Base-by-base conservation (phyloP, 129 eudicot species). In the Logfia minima region DNA sequence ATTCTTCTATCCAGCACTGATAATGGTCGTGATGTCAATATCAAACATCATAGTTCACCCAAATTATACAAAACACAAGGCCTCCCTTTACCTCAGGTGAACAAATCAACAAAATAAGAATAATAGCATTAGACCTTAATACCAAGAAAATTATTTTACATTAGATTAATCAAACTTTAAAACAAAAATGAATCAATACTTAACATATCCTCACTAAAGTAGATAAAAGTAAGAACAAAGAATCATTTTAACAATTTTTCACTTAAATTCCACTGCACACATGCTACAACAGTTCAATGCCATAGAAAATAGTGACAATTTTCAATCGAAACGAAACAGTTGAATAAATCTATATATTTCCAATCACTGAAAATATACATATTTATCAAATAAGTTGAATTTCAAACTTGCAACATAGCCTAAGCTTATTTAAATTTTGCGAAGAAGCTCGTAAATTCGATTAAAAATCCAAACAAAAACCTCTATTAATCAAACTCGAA, bases 1-100 rank as follows among this genome's bases (percentile, higher is more conserved):
- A 35, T 48, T 55, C 75, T 76, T 81, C 78, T 83, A 92, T 32
- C 93, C 98, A 83, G 91, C 83, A 83, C 88, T 53, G 69, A 81
- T 61, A 19, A 81, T 65, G 83, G 31, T 79, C 22, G 80, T 58
- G 18, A 23, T 26, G 65, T 45, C 77, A 80, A 80, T 68, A 83
- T 80, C 80, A 23, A 87, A 59, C 68, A 34, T 83, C 92, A 92
- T 89, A 75, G 43, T 75, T 70, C 56, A 43, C 61, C 29, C 68
- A 71, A 37, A 81, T 21, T 68, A 81, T 51, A 80, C 68, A 5
- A 60, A 67, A 74, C 29, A 74, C 53, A 71, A 67, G 69, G 37
- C 85, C 77, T 68, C 69, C 80, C 79, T 81, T 82, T 74, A 76
- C 83, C 81, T 80, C 85, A 81, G 56, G 23, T 29, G 21, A 41